Evolutionary conservation across 345 rosid genomes (phyloP), one percentile per base, ranked within the genome.

Genomic region (Murraya koenigii): DNA sequence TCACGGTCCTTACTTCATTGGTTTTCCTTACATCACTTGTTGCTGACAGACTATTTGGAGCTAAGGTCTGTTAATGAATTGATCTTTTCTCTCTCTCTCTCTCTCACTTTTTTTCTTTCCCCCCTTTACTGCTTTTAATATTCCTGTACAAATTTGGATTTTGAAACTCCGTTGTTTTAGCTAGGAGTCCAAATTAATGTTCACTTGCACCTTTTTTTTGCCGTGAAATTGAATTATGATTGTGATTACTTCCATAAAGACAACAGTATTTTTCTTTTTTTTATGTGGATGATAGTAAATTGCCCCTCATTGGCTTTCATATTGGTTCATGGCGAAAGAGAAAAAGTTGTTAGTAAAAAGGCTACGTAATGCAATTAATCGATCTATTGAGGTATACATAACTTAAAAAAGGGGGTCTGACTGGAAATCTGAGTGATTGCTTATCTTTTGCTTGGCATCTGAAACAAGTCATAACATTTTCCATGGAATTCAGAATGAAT

Each of bases 1-100:
- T 92, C 20, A 89, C 85, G 28, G 79, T 85, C 79, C 84, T 95
- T 67, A 60, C 87, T 75, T 63, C 82, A 44, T 78, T 89, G 76
- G 80, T 95, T 78, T 85, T 88, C 82, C 62, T 92, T 72, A 82
- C 90, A 1, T 88, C 94, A 4, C 66, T 89, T 20, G 71, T 87
- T 54, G 85, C 88, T 75, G 88, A 88, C 82, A 77, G 69, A 44
- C 78, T 88, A 63, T 55, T 71, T 39, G 91, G 84, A 30, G 35
- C 85, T 60, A 82, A 89, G 98, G 98, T 92, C 73, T 9, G 87
- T 84, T 62, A n/a, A 26, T 11, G 47, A 13, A 32, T 14, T 58
- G 47, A 56, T 80, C 69, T 36, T 10, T 8, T 28, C 30, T 62
- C 19, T 30, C 66, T 61, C 30, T 28, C 32, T 5, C 36, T 23